A percentile compares a stretch with the other conserved stretches of the same genome.
Evolutionary conservation across 345 rosid genomes (phyloP).

Genomic region (Corymbia maculata): DNA sequence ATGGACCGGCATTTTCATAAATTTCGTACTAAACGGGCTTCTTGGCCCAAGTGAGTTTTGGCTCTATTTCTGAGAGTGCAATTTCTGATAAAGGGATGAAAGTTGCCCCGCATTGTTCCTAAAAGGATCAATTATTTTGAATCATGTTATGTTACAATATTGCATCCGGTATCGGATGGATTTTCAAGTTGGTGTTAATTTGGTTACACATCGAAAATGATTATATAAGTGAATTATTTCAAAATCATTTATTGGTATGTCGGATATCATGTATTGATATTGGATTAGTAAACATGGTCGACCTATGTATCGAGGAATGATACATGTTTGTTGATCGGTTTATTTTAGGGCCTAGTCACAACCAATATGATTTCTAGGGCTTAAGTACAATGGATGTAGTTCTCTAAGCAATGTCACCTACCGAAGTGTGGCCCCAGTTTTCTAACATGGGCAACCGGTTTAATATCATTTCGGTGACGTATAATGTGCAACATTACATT

Average conservation of each 20-base stretch:
- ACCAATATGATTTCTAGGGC: background rate
- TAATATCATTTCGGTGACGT: background rate
- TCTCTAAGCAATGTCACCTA: too few species aligned
- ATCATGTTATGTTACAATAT: too few species aligned
- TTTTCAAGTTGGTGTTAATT: background rate
- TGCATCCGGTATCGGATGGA: background rate
- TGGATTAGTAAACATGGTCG: too few species aligned
- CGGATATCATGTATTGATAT: too few species aligned
- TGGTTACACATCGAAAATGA: background rate
- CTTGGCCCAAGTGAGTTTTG: background rate
- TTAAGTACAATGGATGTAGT: too few species aligned
- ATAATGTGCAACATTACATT: background rate
- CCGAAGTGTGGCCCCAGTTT: background rate
- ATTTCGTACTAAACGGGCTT: background rate
- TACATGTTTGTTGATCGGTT: background rate
- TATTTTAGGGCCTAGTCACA: too few species aligned
- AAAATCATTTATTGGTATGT: too few species aligned
- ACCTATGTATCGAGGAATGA: background rate
- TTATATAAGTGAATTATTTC: background rate
- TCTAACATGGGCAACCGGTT: background rate
- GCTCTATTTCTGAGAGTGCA: background rate
- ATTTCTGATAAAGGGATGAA: too few species aligned
- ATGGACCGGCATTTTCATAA: background rate
- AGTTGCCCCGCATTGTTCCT: too few species aligned
- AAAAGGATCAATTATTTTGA: too few species aligned